Evolutionary conservation across 148 eudicot species (phyloP).

Genomic region (Vaccinium darrowii): DNA sequence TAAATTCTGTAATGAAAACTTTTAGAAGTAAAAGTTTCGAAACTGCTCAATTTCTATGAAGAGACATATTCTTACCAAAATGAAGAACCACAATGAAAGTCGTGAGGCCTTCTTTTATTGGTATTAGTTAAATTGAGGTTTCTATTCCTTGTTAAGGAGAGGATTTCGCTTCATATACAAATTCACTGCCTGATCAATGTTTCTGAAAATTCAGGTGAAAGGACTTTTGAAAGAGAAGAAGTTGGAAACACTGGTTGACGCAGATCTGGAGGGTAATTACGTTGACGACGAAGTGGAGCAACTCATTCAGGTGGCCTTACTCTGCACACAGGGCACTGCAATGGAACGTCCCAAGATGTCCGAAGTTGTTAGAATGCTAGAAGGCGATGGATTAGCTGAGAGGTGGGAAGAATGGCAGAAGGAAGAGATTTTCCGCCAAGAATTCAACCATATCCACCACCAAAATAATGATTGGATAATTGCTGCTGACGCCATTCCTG

Average conservation of each 20-base stretch:
- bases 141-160: background rate
- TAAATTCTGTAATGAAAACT: background rate
- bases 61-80: background rate
- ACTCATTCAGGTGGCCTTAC: slow-evolving; percentile 55
- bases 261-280: slow-evolving; percentile 46
- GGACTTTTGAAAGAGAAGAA: slow-evolving; percentile 54
- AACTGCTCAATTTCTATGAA: background rate
- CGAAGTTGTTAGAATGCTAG: slow-evolving; percentile 60
- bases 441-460: slow-evolving; percentile 27
- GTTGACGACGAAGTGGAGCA: slow-evolving; percentile 48
- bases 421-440: slow-evolving; percentile 46
- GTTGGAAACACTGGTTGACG: slow-evolving; percentile 48
- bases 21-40: background rate
- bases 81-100: slow-evolving; percentile 15
- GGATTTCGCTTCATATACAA: background rate
- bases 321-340: slow-evolving; percentile 54
- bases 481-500: slow-evolving; percentile 22
- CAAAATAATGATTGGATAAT: slow-evolving; percentile 41
- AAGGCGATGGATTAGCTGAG: slow-evolving; percentile 57
- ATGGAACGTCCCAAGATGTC: slow-evolving; percentile 60
- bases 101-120: slow-evolving; percentile 11
- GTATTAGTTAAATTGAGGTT: background rate
- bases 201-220: slow-evolving; percentile 38
- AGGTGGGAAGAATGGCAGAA: slow-evolving; percentile 70
- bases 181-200: background rate